Percentiles rank a stretch among this genome's conserved stretches.
phyloP scores from a whole-genome alignment of 2,329 filamentous ascomycete species.

The Plectosphaerella sp. region DNA sequence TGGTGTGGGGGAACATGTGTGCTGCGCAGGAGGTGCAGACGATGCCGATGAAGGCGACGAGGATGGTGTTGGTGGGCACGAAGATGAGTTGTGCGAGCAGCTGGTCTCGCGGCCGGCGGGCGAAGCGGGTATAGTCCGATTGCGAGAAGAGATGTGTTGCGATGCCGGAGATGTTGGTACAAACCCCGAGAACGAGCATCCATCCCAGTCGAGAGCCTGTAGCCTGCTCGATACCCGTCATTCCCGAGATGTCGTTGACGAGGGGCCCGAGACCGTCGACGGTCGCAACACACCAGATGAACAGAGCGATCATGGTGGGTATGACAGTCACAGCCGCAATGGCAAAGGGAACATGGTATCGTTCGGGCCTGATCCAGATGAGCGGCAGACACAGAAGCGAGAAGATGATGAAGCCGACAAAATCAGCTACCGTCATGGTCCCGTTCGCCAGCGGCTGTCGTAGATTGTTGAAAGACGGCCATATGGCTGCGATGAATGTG shows the following conservation, averaged over 20 bases:
- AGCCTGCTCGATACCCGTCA: constrained; percentile 15
- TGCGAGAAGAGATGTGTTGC: constrained; percentile 21
- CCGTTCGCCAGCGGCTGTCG: constrained; percentile 10
- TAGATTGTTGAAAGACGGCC: constrained; percentile 14
- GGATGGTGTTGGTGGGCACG: constrained; percentile 18
- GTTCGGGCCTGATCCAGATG: constrained; percentile 19
- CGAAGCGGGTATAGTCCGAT: constrained; percentile 24
- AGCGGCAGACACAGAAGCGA: constrained; percentile 17
- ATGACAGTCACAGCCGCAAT: constrained; percentile 16
- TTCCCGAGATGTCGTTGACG: constrained; percentile 14
- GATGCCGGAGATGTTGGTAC: constrained; percentile 22
- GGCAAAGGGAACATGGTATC: constrained; percentile 18
- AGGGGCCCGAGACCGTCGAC: constrained; percentile 17
- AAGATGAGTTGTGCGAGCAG: constrained; percentile 20
- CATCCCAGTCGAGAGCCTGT: constrained; percentile 14
- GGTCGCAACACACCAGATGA: constrained; percentile 23
- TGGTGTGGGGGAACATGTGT: constrained; percentile 15
- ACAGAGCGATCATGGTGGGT: constrained; percentile 20
- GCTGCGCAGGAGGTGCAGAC: constrained; percentile 23
- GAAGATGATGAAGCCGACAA: constrained; percentile 17
- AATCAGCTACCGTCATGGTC: constrained; percentile 15
- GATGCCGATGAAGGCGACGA: constrained; percentile 21
- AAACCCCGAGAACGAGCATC: constrained; percentile 21
- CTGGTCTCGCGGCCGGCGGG: constrained; percentile 20
- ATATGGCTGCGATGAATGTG: constrained; percentile 13